Evolutionary conservation across 305 asterid species (phyloP).

Genomic region (Plantago rigida): DNA sequence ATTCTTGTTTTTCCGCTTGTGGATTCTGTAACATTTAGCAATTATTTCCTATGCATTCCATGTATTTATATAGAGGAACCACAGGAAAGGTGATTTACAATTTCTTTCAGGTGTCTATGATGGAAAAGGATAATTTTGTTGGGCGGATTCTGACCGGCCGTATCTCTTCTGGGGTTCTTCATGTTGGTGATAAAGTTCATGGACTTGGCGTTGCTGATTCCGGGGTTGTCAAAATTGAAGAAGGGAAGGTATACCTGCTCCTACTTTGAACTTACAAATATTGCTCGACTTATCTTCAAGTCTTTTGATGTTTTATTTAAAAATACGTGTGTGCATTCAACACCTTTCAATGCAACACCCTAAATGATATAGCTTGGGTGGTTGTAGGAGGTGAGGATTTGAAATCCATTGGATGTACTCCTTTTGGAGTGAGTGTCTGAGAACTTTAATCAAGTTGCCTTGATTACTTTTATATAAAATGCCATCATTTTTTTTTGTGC

Average conservation of each 20-base stretch:
- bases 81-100: conserved; percentile 45
- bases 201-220: conserved; percentile 69
- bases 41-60: conserved; percentile 23
- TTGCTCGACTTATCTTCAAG: background rate
- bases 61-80: conserved; percentile 21
- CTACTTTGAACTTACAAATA: background rate
- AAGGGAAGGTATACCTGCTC: conserved; percentile 69
- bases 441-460: too few species aligned
- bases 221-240: conserved; percentile 72
- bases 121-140: conserved; percentile 89
- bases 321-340: conserved; percentile 8
- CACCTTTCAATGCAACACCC: background rate
- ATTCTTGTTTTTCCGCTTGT: conserved; percentile 7
- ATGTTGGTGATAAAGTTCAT: conserved; percentile 84
- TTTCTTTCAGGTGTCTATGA: conserved; percentile 93
- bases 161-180: conserved; percentile 67
- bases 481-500: too few species aligned
- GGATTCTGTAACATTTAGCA: conserved; percentile 23
- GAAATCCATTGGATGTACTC: too few species aligned
- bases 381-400: too few species aligned
- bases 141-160: conserved; percentile 97
- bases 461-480: too few species aligned
- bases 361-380: too few species aligned
- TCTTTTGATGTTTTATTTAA: too few species aligned
- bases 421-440: too few species aligned